Evolutionary conservation across 805 yeast species (phyloP), one percentile per base, ranked within the genome.

Genomic region (Schwanniomyces yamadae): DNA sequence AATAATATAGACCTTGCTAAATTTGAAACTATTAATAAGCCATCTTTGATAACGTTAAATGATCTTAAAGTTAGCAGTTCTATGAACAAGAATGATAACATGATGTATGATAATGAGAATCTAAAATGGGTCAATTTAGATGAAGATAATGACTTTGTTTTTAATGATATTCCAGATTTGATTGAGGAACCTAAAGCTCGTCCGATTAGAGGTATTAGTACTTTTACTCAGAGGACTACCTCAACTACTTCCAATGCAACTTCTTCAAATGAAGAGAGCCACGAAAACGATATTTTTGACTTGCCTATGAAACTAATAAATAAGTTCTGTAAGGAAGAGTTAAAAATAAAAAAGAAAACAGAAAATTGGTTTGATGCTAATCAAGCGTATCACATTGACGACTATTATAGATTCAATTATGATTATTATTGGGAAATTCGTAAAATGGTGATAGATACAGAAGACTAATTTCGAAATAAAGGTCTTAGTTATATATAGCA

Each of bases 101-200:
- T 81, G 87, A 62, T 69, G 18, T 81, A 77, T 51, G 85, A 80
- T 50, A 68, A 75, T 7, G 74, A 71, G 19, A 71, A 72, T 24
- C 53, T 78, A 53, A 53, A 77, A 40, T 81, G 87, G 87, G 66
- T 78, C n/a, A 76, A 73, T 44, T 42, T 71, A 28, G 61, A 57
- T 21, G 53, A 54, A 22, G 73, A 69, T 4, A 61, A 63, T 27
- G 60, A 49, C 18, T 61, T 57, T 21, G 75, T 78, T 3, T 75
- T 79, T 43, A 70, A 62, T 25, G 78, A 70, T 28, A 57, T 77
- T 33, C 77, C 75, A 6, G 81, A 76, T 44, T 54, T 66, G 28
- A 41, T 24, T n/a, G 48, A 41, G 4, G 13, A 27, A 3, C 35
- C 36, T 7, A 31, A 35, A 6, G 13, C 21, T 12, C 28, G n/a